Base-by-base conservation (phyloP, 2,329 filamentous ascomycete species). In the Colletotrichum tropicale region DNA sequence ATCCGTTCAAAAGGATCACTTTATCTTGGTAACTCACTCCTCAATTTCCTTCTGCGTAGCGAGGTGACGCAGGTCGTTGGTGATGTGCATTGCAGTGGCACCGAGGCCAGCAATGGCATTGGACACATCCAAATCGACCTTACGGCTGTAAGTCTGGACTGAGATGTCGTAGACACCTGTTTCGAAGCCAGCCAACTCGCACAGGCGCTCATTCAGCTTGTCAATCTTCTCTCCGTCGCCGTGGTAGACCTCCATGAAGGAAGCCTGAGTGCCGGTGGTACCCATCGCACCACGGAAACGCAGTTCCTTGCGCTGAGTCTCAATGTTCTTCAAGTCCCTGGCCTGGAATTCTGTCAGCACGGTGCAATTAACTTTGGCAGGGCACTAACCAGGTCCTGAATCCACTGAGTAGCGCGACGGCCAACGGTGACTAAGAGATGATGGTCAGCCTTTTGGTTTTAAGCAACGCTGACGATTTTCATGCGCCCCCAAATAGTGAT, bases 51-150 rank as follows among this genome's bases (percentile, higher is more conserved):
- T 98, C 85, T 92, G 90, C 81, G 90, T 88, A 8, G 93, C 93
- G 64, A 96, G 87, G 81, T 95, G 93, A 65, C 94, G 89, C 78
- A 97, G 94, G 80, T 96, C 94, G 62, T 90, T 89, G 65, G 91
- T 91, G 76, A 98, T 96, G 75, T 93, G 91, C 81, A 82, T 80
- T 1, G 92, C 94, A 0, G 95, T 95, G n/a, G 95, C 90, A 28
- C 94, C 96, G 67, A 98, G 92, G 2, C 92, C 94, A 36, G 91
- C 89, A 38, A 98, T 87, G n/a, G 94, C 95, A 81, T 97, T 96
- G 80, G 93, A 90, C n/a, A 98, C 88, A 72, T 93, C 89, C 55
- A 94, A 88, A 82, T 98, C 96, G 70, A 98, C 93, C 86, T 97
- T 97, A 77, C 95, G 52, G 26, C 52, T 60, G 55, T 87, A 87